Evolutionary conservation across 192 early-diverging fungal species (phyloP).

Genomic region (Backusella sp.): DNA sequence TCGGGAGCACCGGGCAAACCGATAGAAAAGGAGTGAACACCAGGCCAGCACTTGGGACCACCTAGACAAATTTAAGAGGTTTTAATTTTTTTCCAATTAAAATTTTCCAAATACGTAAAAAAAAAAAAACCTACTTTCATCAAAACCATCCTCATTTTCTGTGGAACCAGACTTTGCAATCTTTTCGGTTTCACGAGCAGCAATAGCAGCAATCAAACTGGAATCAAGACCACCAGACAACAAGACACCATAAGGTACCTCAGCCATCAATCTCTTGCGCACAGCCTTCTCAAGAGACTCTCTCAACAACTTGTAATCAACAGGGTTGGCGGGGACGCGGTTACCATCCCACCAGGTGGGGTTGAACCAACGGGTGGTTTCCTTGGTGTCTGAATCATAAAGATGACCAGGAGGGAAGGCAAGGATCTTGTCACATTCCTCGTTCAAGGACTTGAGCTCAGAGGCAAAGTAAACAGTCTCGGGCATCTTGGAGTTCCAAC

Average conservation of each 20-base stretch:
- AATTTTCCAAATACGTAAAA: background rate
- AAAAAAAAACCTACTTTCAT: constrained; percentile 43
- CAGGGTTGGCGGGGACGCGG: constrained; percentile 48
- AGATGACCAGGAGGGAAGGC: constrained; percentile 97
- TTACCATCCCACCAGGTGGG: constrained; percentile 86
- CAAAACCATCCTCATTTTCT: constrained; percentile 58
- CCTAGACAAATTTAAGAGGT: constrained; percentile 24
- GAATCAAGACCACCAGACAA: constrained; percentile 95
- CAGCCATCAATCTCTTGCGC: constrained; percentile 96
- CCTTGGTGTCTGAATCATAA: constrained; percentile 75
- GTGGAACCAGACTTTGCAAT: constrained; percentile 46
- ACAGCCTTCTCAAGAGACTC: constrained; percentile 83
- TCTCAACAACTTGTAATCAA: constrained; percentile 75
- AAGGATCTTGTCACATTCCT: constrained; percentile 96
- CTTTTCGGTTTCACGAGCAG: constrained; percentile 78
- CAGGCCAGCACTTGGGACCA: constrained; percentile 76
- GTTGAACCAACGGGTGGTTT: constrained; percentile 86
- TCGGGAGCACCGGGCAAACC: constrained; percentile 94
- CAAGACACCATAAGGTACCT: constrained; percentile 97
- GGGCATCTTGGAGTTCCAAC: constrained; percentile 79
- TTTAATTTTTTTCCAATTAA: background rate
- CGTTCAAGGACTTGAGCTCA: constrained; percentile 94
- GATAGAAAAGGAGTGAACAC: constrained; percentile 96
- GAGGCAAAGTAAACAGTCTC: constrained; percentile 90
- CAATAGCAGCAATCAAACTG: constrained; percentile 92